Evolutionary conservation across 2,329 filamentous ascomycete species (phyloP), one percentile per base, ranked within the genome.

Genomic region (Penicillium paneum): DNA sequence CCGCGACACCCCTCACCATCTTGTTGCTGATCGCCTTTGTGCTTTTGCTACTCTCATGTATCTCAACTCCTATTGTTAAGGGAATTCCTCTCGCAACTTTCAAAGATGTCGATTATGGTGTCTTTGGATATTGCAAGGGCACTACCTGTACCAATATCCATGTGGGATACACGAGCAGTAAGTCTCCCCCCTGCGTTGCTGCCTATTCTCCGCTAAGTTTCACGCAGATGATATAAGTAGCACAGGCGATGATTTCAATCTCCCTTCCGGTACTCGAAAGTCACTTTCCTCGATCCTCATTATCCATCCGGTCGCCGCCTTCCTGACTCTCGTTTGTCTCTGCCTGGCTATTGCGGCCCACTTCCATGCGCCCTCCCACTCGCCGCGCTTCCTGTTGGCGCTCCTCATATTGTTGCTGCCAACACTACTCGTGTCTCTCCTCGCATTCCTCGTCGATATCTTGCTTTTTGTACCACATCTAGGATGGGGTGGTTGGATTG

Each of bases 381-480:
- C 94, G 32, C 86, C 91, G 28, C 85, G 90, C 65, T 99, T 92
- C 69, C 83, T 97, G 5, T 83, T 97, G 32, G 83, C 84, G 28
- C 79, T 97, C 32, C 87, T 97, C 61, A 92, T 97, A 60, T 82
- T 97, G 63, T 87, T 89, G 54, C 85, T 97, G 58, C 82, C 96
- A 46, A 91, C 91, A 8, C 85, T 97, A 43, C 77, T 97, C 29
- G 82, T 94, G 61, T 87, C 90, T 43, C 81, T 97, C 1, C 81
- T 96, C 53, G 89, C 92, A 24, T 97, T 97, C 75, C 79, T 99
- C 26, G 87, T 97, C 66, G 94, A 99, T 73, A 90, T 97, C 26
- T 79, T 99, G 32, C 81, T 99, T 21, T 99, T 99, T 70, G 89
- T 97, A 15, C 94, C 94, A 44, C 92, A 97, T 73, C 78, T 97